These are phyloP conservation scores for Quercus aquifolioides DNA, from an alignment of 306 rosid species.

Conservation along the genomic window DNA sequence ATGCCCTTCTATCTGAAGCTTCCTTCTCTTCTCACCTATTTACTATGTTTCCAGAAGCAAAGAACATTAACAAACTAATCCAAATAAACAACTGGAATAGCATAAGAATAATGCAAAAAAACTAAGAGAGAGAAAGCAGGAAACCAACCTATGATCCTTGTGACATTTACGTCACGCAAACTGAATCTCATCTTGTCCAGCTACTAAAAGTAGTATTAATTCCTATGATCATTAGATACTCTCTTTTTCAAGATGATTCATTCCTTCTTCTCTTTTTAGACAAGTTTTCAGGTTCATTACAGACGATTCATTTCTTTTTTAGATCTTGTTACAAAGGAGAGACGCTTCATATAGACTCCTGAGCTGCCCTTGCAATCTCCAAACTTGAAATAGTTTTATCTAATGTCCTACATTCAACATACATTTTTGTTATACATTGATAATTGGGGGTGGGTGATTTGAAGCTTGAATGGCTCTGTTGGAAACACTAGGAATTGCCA, in stretches of 20 bases:
- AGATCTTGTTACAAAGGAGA: slow-evolving; percentile 59
- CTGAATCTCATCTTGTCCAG: slow-evolving; percentile 95
- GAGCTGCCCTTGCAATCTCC: slow-evolving; percentile 86
- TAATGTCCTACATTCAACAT: slow-evolving; percentile 49
- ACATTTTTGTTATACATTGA: no score
- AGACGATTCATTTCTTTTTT: neutral
- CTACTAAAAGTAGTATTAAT: slow-evolving; percentile 96
- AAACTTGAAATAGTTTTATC: slow-evolving; percentile 85
- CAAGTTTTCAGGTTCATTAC: no score
- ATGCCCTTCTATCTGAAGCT: slow-evolving; percentile 92
- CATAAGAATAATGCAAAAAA: neutral
- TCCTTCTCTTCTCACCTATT: slow-evolving; percentile 87
- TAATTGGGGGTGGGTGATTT: no score
- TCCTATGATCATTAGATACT: slow-evolving; percentile 86
- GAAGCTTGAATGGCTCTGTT: no score
- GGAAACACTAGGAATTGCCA: no score
- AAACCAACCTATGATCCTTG: slow-evolving; percentile 57
- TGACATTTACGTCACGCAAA: slow-evolving; percentile 93
- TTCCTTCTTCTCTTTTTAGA: slow-evolving; percentile 1
- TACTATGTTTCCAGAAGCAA: slow-evolving; percentile 29
- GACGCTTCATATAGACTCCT: slow-evolving; percentile 65
- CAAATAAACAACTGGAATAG: neutral
- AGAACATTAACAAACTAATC: slow-evolving; percentile 30
- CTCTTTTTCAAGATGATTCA: slow-evolving; percentile 56
- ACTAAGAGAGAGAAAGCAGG: neutral